These are phyloP conservation scores for Malus hybrid DNA, from an alignment of 331 rosid genomes.

Conservation along the genomic window DNA sequence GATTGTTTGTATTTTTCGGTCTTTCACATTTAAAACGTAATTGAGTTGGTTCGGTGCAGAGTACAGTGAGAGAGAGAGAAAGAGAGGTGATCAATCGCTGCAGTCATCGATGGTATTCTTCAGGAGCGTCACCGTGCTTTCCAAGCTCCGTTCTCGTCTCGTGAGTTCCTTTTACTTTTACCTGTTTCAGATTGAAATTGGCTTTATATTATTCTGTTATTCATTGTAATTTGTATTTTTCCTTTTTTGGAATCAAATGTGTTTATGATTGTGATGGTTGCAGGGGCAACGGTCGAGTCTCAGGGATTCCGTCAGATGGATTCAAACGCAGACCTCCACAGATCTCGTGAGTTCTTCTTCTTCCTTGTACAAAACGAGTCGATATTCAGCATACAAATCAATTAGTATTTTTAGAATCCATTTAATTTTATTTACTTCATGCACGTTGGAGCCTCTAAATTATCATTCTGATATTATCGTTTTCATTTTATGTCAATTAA, in stretches of 20 bases:
- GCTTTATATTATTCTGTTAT: not conserved
- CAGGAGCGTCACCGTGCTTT: conserved; percentile 61
- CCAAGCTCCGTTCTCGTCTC: conserved; percentile 75
- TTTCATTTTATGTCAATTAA: not conserved
- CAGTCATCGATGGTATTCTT: conserved; percentile 58
- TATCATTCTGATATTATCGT: not conserved
- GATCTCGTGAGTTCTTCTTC: conserved; percentile 41
- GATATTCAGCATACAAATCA: not conserved
- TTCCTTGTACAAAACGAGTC: not conserved
- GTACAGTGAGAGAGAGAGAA: not conserved
- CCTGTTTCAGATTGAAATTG: not conserved
- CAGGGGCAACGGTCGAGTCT: conserved; percentile 77
- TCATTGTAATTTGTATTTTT: not conserved
- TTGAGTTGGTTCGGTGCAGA: not conserved
- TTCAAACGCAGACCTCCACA: conserved; percentile 59
- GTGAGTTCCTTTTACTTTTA: conserved; percentile 31
- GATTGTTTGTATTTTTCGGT: not conserved
- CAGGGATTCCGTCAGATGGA: conserved; percentile 72
- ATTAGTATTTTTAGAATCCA: not conserved
- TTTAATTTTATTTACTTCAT: not conserved
- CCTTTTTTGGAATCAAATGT: not conserved
- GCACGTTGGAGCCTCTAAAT: not conserved
- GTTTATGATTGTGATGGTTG: conserved; percentile 2
- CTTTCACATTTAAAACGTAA: not conserved
- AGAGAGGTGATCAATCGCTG: not conserved